Conservation (phyloP, 2,329 filamentous ascomycete genomes). For the Coniochaeta sp. region DNA sequence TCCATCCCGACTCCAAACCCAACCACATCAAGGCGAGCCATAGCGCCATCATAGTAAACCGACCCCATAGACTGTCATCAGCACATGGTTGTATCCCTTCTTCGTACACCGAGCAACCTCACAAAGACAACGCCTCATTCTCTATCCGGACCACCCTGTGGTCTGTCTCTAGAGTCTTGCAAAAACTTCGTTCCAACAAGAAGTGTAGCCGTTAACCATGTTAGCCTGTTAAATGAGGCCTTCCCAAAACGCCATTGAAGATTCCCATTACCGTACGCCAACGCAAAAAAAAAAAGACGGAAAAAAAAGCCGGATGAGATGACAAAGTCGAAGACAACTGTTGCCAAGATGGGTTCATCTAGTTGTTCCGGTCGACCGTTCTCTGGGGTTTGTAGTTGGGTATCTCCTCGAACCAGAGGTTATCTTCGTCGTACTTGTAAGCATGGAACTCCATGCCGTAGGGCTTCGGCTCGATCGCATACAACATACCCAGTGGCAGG, state of each 20-base stretch:
- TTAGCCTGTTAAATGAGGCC: not conserved
- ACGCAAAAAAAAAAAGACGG: not conserved
- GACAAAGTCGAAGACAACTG: not conserved
- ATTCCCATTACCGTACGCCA: not conserved
- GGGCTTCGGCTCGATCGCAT: slow-evolving; percentile 92
- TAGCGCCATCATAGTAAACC: not conserved
- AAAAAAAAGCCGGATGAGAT: not conserved
- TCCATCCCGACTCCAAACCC: not conserved
- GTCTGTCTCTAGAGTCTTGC: not conserved
- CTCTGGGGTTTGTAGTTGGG: slow-evolving; percentile 74
- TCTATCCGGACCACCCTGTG: not conserved
- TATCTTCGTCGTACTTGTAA: slow-evolving; percentile 77
- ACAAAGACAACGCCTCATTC: not conserved
- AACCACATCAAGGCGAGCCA: not conserved
- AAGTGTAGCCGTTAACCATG: not conserved
- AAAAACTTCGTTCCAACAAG: not conserved
- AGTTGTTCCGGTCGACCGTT: slow-evolving; percentile 35
- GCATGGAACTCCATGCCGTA: slow-evolving; percentile 97
- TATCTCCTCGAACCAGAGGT: slow-evolving; percentile 76
- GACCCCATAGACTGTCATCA: not conserved
- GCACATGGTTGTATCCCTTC: not conserved
- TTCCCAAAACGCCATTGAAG: not conserved
- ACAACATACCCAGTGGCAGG: slow-evolving; percentile 87
- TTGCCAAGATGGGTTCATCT: not conserved
- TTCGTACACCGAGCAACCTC: not conserved